Percentiles rank a stretch among this genome's conserved stretches.
These are phyloP conservation scores for Bruguiera hainesii DNA, from an alignment of 441 rosid genomes.

Conservation along the genomic window DNA sequence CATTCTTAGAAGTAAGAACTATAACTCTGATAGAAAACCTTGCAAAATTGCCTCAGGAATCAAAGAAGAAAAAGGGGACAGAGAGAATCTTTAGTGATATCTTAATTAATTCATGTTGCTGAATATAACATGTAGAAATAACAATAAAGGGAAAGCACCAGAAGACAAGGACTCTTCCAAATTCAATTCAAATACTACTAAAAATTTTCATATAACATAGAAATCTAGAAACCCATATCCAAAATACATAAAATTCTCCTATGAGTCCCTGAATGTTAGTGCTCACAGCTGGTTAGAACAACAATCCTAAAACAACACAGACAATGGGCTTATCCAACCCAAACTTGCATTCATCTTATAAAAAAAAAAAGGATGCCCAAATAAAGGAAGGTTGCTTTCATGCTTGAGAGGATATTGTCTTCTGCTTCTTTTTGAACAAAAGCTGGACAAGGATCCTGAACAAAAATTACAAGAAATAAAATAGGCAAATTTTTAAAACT, in stretches of 20 bases:
- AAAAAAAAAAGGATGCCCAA: not conserved
- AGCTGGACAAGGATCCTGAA: not conserved
- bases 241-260: not conserved
- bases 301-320: not conserved
- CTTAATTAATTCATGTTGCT: no score
- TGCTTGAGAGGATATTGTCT: not conserved
- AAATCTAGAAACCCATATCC: not conserved
- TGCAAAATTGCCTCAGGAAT: not conserved
- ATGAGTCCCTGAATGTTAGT: not conserved
- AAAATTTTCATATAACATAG: not conserved
- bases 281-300: not conserved
- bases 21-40: not conserved
- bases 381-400: not conserved
- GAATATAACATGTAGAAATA: no score
- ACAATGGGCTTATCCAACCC: no score
- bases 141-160: no score
- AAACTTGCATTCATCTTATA: not conserved
- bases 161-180: no score
- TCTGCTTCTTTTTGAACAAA: not conserved
- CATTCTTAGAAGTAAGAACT: not conserved
- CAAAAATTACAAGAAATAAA: not conserved
- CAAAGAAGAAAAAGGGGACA: no score
- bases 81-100: no score
- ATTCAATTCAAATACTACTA: no score
- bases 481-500: not conserved